Evolutionary conservation across 352 stramenopile species (phyloP), one percentile per base, ranked within the genome.

Genomic region (Plasmopara halstedii): DNA sequence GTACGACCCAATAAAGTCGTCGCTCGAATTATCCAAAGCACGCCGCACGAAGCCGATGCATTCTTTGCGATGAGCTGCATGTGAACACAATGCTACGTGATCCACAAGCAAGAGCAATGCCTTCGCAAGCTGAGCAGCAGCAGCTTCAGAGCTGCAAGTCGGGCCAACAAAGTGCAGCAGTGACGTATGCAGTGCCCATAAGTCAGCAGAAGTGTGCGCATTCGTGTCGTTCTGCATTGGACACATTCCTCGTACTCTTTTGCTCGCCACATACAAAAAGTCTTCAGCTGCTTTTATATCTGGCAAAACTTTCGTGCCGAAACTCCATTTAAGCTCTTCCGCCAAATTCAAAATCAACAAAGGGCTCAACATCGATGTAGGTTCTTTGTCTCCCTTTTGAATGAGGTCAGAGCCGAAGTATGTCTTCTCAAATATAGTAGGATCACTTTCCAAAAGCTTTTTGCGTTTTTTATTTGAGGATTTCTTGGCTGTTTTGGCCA

Each of bases 21-120:
- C 51, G n/a, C 42, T 18, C 6, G 66, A 31, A 37, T 77, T 85
- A 4, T 61, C 46, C 11, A 84, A 64, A 7, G 58, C 42, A 22
- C 73, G 71, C 23, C 55, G 70, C 31, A 85, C 47, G 27, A 85
- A 69, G 34, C 61, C 51, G 36, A 23, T 64, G 44, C 73, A 85
- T 38, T 78, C 61, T 4, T 53, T 46, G 13, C 67, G 67, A 17
- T 84, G 74, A 2, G 19, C 25, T 36, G 48, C 36, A 25, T 46
- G 71, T 22, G 49, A 22, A 17, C 73, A 86, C 1, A 17, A 58
- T 1, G 57, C 35, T 2, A 83, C 40, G 40, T 88, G 77, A 3
- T 50, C 53, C 15, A 84, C 27, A 19, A 88, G 39, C 17, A 63
- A 21, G 20, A 81, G 38, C 5, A 88, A 46, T 2, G 55, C 47